Percentiles rank a stretch among this genome's conserved stretches.
These are phyloP conservation scores for Lipomyces yamadae DNA, from an alignment of 805 yeast genomes.

Conservation along the genomic window DNA sequence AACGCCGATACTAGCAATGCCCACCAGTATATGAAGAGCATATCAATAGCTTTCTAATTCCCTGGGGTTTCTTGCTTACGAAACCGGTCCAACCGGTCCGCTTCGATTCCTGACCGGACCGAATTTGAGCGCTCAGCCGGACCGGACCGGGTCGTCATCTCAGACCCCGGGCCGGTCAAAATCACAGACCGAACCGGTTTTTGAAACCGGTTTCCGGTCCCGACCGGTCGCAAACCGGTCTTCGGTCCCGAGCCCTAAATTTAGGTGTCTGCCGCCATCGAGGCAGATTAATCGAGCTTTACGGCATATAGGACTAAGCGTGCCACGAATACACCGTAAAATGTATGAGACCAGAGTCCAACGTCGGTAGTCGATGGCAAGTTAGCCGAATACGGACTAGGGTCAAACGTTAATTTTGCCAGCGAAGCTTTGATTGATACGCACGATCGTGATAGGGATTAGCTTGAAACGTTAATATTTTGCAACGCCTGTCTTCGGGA, in stretches of 20 bases:
- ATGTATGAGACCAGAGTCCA: not conserved
- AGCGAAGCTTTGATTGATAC: not conserved
- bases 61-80: constrained; percentile 9
- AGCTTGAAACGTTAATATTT: not conserved
- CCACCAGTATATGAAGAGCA: constrained; percentile 4
- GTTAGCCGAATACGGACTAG: not conserved
- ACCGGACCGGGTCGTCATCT: constrained; percentile 6
- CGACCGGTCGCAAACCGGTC: constrained; percentile 11
- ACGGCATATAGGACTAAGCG: not conserved
- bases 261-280: not conserved
- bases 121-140: constrained; percentile 8
- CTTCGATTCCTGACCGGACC: constrained; percentile 4
- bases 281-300: not conserved
- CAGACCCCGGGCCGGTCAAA: constrained; percentile 5
- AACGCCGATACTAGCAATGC: constrained; percentile 9
- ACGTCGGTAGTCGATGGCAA: not conserved
- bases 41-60: constrained; percentile 5
- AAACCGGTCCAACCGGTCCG: constrained; percentile 6
- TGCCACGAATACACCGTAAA: not conserved
- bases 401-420: not conserved
- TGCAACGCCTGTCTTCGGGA: not conserved
- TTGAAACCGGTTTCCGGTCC: constrained; percentile 8
- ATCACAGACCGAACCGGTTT: constrained; percentile 6
- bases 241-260: constrained; percentile 5
- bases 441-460: not conserved